phyloP scores from a whole-genome alignment of 768 basidiomycete species.

The Atractiella rhizophila region DNA sequence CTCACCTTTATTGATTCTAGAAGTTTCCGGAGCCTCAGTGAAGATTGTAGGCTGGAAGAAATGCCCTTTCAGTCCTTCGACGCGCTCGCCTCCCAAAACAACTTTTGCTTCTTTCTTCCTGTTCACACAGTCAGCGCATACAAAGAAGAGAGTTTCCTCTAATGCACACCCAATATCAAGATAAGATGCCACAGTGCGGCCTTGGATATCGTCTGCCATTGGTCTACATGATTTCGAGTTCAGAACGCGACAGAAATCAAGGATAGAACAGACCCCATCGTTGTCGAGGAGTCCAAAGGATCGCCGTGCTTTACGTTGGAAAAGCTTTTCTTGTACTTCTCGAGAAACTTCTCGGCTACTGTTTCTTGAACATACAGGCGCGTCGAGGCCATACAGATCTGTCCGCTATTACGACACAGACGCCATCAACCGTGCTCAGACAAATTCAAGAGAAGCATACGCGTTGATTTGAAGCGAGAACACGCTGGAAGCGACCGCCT shows the following conservation, averaged over 20 bases:
- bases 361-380: constrained; percentile 8
- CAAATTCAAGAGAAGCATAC: no score
- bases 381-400: constrained; percentile 11
- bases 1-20: constrained; percentile 45
- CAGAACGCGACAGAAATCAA: no score
- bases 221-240: no score
- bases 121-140: no score
- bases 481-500: constrained; percentile 4
- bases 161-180: no score
- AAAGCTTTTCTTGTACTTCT: constrained; percentile 5
- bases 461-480: constrained; percentile 1
- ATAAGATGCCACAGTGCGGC: not conserved
- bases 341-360: constrained; percentile 9
- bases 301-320: constrained; percentile 8
- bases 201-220: constrained; percentile 4
- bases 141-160: no score
- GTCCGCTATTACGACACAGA: constrained; percentile 8
- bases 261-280: constrained; percentile 7
- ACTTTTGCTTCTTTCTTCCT: constrained; percentile 4
- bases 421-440: no score
- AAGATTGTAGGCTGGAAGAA: constrained; percentile 27
- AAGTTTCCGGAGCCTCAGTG: constrained; percentile 35
- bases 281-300: constrained; percentile 3
- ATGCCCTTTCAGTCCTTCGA: constrained; percentile 1
- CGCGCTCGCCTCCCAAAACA: not conserved